Evolutionary conservation across 2,329 filamentous ascomycete genomes (phyloP).

Genomic region (Alternaria panax): DNA sequence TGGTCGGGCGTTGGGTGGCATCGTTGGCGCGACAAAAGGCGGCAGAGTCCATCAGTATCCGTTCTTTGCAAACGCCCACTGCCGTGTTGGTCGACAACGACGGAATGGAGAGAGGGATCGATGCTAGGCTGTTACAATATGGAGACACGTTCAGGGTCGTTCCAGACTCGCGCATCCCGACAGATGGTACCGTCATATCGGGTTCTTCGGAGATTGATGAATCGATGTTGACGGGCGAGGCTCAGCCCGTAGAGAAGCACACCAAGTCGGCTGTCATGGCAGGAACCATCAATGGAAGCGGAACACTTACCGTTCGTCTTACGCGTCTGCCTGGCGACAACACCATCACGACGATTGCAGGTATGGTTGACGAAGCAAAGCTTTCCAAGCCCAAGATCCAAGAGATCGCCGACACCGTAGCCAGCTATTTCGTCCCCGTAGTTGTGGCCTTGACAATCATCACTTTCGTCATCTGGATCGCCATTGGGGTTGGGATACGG

Average conservation of each 20-base stretch:
- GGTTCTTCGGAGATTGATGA: constrained; percentile 75
- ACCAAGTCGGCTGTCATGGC: constrained; percentile 66
- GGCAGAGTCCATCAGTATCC: constrained; percentile 59
- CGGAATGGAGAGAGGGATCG: constrained; percentile 61
- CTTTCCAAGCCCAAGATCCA: constrained; percentile 73
- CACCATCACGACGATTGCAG: constrained; percentile 72
- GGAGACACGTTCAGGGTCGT: constrained; percentile 71
- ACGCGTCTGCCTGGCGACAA: constrained; percentile 72
- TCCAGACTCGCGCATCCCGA: constrained; percentile 67
- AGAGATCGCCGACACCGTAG: constrained; percentile 71
- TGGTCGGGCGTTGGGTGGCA: constrained; percentile 59
- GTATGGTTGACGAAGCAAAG: constrained; percentile 75
- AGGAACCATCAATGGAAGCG: constrained; percentile 66
- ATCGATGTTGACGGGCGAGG: constrained; percentile 80
- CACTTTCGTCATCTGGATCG: constrained; percentile 71
- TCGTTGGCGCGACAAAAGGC: constrained; percentile 59
- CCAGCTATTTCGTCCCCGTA: constrained; percentile 73
- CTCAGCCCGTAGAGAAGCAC: constrained; percentile 65
- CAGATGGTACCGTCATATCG: constrained; percentile 71
- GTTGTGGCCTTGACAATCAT: constrained; percentile 65
- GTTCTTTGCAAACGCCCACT: constrained; percentile 64
- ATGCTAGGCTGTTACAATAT: constrained; percentile 72
- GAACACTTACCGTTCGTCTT: constrained; percentile 59
- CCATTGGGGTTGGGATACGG: constrained; percentile 58
- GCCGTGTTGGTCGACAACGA: constrained; percentile 60